Evolutionary conservation across 768 basidiomycete genomes (phyloP), one percentile per base, ranked within the genome.

Genomic region (Dioszegia aurantiaca): DNA sequence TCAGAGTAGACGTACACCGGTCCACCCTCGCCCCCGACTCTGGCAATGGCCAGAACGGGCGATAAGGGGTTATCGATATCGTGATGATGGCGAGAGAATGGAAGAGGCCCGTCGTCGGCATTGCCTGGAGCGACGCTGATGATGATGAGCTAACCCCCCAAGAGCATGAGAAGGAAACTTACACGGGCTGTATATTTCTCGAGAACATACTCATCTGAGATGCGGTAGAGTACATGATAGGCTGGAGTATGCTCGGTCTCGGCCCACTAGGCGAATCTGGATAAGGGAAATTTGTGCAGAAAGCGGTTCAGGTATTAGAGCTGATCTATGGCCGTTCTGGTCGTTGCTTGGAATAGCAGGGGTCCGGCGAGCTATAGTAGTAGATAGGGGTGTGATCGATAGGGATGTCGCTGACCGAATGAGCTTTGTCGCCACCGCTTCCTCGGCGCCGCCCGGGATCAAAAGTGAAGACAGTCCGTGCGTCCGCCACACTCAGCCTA

Each of bases 121-220:
- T 49, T 67, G 65, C 65, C 70, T 64, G 53, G 46, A 21, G 59
- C 63, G 62, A 58, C 65, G 68, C 70, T 72, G 36, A 2, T 8
- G 36, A 2, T 8, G 48, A 3, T 14, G 28, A 56, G 47, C 23
- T 27, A 27, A 10, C 9, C 6, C 10, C n/a, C 45, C n/a, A 19
- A 16, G 27, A 14, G 2, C 24, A 3, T 12, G 44, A 40, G 27
- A 40, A 11, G 37, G 19, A 1, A 19, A 67, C 70, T 59, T 41
- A 72, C 70, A 65, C 70, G 67, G 70, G 70, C 61, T 61, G 45
- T 54, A 69, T 58, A 72, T 72, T 69, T 45, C 68, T 60, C 41
- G 62, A 59, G 23, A 37, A 56, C 17, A 42, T 64, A 14, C 19
- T 46, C 46, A 53, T 59, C 51, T 64, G 66, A 27, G 56, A 60